Evolutionary conservation across 75 land plant genomes (phyloP).

Genomic region (Sequoia sempervirens): DNA sequence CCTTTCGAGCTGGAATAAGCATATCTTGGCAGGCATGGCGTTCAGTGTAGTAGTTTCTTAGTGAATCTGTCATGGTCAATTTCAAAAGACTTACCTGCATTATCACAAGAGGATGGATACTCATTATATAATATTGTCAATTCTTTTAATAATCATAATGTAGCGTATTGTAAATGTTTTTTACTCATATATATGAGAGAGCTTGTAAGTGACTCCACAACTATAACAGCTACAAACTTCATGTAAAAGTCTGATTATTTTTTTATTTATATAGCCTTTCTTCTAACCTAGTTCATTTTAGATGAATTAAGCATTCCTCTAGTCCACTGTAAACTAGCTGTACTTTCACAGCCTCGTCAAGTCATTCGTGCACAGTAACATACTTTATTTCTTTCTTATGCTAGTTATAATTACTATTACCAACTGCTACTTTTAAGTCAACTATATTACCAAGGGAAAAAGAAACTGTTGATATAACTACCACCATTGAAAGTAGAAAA

Average conservation of each 20-base stretch:
- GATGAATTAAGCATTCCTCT: not conserved
- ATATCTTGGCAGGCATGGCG: slow-evolving; percentile 38
- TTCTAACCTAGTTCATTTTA: not conserved
- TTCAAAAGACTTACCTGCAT: slow-evolving; percentile 26
- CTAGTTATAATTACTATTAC: no score
- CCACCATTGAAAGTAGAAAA: not conserved
- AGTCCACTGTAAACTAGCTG: no score
- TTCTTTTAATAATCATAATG: not conserved
- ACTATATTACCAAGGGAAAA: not conserved
- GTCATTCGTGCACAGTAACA: no score
- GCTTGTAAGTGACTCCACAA: not conserved
- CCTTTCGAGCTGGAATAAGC: slow-evolving; percentile 22
- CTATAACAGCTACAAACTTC: not conserved
- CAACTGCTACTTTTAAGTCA: not conserved
- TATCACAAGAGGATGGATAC: not conserved
- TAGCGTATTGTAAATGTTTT: not conserved
- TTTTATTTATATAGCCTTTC: not conserved
- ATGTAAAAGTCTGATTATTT: not conserved
- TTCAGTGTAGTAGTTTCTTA: slow-evolving; percentile 29
- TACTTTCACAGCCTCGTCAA: no score
- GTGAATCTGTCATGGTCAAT: slow-evolving; percentile 26
- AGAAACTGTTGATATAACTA: not conserved
- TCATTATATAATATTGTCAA: not conserved
- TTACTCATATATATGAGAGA: not conserved
- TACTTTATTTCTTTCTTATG: no score